Evolutionary conservation across 768 basidiomycete genomes (phyloP).

Genomic region (Termitomyces sp.): DNA sequence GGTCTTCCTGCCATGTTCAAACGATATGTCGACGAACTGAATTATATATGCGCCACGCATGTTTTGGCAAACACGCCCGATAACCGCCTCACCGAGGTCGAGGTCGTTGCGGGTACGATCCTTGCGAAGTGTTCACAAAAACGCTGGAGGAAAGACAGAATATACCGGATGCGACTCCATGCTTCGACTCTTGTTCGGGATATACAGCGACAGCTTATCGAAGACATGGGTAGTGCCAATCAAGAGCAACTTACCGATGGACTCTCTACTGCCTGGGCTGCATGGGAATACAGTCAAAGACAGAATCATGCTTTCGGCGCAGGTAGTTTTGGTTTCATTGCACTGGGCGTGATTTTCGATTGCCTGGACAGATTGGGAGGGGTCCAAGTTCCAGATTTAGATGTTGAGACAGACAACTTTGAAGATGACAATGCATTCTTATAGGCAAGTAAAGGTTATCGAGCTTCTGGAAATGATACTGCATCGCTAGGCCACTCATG

Average conservation of each 20-base stretch:
- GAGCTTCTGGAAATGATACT: not conserved
- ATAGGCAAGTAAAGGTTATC: not conserved
- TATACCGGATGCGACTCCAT: slow-evolving; percentile 62
- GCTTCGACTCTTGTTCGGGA: slow-evolving; percentile 47
- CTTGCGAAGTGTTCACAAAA: slow-evolving; percentile 64
- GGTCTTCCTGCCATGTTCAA: slow-evolving; percentile 39
- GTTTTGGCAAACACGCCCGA: slow-evolving; percentile 56
- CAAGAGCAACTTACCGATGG: slow-evolving; percentile 28
- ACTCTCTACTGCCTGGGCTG: slow-evolving; percentile 57
- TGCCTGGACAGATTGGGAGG: slow-evolving; percentile 37
- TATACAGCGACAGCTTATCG: slow-evolving; percentile 36
- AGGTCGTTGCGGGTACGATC: slow-evolving; percentile 73
- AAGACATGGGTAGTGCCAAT: slow-evolving; percentile 21
- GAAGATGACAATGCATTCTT: not conserved
- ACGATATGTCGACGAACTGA: slow-evolving; percentile 60
- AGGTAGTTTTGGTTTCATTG: slow-evolving; percentile 67
- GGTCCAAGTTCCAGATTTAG: not conserved
- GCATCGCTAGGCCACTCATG: not conserved
- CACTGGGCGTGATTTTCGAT: slow-evolving; percentile 55
- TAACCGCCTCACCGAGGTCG: slow-evolving; percentile 61
- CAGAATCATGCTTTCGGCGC: slow-evolving; percentile 41
- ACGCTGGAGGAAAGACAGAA: slow-evolving; percentile 54
- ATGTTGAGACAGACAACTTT: not conserved
- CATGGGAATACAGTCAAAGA: slow-evolving; percentile 55
- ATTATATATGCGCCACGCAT: slow-evolving; percentile 68